These are phyloP conservation scores for Tremella mesenterica DNA, from an alignment of 768 basidiomycete genomes.

Conservation along the genomic window DNA sequence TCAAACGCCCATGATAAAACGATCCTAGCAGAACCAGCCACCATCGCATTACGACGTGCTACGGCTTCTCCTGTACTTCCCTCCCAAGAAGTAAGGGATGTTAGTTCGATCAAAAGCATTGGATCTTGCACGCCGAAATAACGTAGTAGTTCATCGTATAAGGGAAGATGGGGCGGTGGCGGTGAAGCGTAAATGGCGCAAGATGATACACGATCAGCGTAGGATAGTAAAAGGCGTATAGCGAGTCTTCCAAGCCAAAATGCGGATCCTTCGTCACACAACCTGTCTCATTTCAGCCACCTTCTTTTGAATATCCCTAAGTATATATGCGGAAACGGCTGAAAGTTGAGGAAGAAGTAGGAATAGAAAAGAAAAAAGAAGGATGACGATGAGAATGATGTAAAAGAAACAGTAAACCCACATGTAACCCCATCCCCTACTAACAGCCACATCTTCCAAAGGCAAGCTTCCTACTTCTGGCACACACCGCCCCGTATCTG, in stretches of 20 bases:
- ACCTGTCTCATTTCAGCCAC: constrained; percentile 13
- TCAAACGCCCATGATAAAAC: constrained; percentile 34
- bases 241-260: constrained; percentile 34
- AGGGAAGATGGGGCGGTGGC: constrained; percentile 10
- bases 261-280: constrained; percentile 43
- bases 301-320: neutral
- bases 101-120: constrained; percentile 27
- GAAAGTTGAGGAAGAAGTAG: too few relatives aligned
- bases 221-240: constrained; percentile 23
- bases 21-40: constrained; percentile 33
- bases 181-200: constrained; percentile 12
- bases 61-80: constrained; percentile 20
- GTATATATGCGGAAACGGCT: too few relatives aligned
- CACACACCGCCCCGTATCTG: neutral
- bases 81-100: constrained; percentile 14
- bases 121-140: constrained; percentile 29
- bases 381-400: too few relatives aligned
- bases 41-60: constrained; percentile 29
- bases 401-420: constrained; percentile 19
- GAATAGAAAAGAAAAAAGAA: too few relatives aligned
- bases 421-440: constrained; percentile 40
- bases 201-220: constrained; percentile 22
- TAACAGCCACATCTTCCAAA: constrained; percentile 23
- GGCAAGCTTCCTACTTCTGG: constrained; percentile 5
- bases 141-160: constrained; percentile 26